Conservation (phyloP, 2,329 filamentous ascomycete species). For the Hypoxylon sp. region DNA sequence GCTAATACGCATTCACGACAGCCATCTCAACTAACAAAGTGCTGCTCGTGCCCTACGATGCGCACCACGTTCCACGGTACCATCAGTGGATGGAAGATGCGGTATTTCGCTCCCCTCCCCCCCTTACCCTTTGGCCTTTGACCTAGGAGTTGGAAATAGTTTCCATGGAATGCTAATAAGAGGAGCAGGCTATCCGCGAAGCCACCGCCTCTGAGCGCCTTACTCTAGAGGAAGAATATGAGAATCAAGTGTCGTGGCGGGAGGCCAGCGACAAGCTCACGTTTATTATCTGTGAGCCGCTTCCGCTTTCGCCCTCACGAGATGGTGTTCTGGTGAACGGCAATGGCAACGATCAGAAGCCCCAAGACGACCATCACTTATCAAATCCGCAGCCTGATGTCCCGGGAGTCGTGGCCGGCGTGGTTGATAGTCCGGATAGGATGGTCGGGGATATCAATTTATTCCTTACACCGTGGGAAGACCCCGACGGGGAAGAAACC, state of each 20-base stretch:
- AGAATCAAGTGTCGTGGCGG: constrained; percentile 92
- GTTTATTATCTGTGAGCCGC: constrained; percentile 82
- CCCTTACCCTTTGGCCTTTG: constrained; percentile 7
- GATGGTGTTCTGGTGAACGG: background rate
- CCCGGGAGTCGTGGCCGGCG: constrained; percentile 53
- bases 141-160: background rate
- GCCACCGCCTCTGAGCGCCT: constrained; percentile 91
- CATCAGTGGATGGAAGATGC: constrained; percentile 94
- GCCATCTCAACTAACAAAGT: constrained; percentile 76
- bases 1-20: constrained; percentile 55
- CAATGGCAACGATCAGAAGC: background rate
- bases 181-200: constrained; percentile 77
- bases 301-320: background rate
- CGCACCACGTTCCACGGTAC: constrained; percentile 85
- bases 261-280: constrained; percentile 88
- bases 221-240: constrained; percentile 84
- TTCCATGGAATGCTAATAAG: background rate
- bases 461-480: constrained; percentile 76
- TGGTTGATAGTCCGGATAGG: constrained; percentile 66
- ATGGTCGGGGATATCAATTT: constrained; percentile 87
- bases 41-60: constrained; percentile 87
- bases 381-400: background rate
- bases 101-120: constrained; percentile 57
- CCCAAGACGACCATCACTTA: background rate
- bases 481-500: constrained; percentile 41